Evolutionary conservation across 116 monocot genomes (phyloP).

Genomic region (Phalaenopsis hybrid): DNA sequence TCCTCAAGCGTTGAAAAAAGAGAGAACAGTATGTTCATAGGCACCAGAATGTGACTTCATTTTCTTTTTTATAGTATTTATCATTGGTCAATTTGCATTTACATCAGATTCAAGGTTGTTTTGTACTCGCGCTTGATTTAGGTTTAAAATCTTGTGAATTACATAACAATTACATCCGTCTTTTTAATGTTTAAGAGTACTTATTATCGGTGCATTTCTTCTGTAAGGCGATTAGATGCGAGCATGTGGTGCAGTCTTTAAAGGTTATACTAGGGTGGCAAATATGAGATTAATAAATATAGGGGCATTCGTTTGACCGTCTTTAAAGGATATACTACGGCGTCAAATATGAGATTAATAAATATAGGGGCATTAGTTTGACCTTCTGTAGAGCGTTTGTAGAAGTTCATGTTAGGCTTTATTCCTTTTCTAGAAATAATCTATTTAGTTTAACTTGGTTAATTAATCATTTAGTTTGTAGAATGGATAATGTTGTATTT

Average conservation of each 20-base stretch:
- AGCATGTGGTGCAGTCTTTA: neutral
- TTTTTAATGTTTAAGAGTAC: neutral
- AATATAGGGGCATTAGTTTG: neutral
- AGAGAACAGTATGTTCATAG: too few relatives aligned
- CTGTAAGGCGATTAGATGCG: neutral
- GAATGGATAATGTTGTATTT: neutral
- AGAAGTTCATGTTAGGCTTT: neutral
- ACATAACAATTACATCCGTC: neutral
- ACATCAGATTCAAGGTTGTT: neutral
- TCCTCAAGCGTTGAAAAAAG: too few relatives aligned
- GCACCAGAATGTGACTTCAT: neutral
- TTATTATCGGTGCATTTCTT: neutral
- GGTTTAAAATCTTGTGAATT: neutral
- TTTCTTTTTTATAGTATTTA: neutral
- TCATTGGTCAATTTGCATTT: neutral
- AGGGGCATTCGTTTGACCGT: too few relatives aligned
- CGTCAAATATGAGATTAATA: too few relatives aligned
- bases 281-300: neutral
- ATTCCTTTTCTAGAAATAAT: neutral
- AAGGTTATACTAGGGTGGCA: neutral
- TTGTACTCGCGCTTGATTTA: neutral
- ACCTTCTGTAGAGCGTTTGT: neutral
- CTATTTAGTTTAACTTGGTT: neutral
- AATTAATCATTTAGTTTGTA: too few relatives aligned
- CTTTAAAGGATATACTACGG: too few relatives aligned